Evolutionary conservation across 129 eudicot genomes (phyloP).

Genomic region (Artemisia argyi): DNA sequence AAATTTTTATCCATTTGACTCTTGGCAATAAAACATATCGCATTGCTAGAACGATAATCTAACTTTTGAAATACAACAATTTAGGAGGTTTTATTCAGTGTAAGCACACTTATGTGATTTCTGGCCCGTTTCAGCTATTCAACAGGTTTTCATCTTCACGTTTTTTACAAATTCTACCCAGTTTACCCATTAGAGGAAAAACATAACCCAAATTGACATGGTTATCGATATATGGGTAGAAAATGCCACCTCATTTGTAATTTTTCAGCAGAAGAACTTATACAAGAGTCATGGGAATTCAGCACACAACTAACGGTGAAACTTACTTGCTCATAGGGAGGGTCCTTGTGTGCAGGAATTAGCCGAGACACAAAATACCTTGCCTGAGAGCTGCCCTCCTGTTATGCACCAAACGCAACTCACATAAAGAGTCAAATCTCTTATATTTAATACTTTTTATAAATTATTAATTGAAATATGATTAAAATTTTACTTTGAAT

Average conservation of each 20-base stretch:
- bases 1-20: not conserved
- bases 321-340: slow-evolving; percentile 92
- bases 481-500: slow-evolving; percentile 55
- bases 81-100: too few relatives aligned
- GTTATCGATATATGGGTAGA: not conserved
- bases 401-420: slow-evolving; percentile 25
- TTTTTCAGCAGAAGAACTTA: not conserved
- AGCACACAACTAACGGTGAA: not conserved
- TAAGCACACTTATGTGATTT: too few relatives aligned
- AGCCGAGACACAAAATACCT: slow-evolving; percentile 90
- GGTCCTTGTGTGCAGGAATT: slow-evolving; percentile 98
- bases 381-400: slow-evolving; percentile 99
- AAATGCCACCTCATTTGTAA: not conserved
- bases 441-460: not conserved
- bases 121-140: too few relatives aligned
- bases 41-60: too few relatives aligned
- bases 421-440: not conserved
- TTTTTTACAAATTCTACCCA: too few relatives aligned
- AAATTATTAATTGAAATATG: not conserved
- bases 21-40: not conserved
- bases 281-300: slow-evolving; percentile 10
- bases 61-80: too few relatives aligned
- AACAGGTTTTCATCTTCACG: too few relatives aligned
- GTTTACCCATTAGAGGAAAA: too few relatives aligned
- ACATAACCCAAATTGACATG: not conserved